Base-by-base conservation (phyloP, 208 protist species). In the Crithidia mellificae region DNA sequence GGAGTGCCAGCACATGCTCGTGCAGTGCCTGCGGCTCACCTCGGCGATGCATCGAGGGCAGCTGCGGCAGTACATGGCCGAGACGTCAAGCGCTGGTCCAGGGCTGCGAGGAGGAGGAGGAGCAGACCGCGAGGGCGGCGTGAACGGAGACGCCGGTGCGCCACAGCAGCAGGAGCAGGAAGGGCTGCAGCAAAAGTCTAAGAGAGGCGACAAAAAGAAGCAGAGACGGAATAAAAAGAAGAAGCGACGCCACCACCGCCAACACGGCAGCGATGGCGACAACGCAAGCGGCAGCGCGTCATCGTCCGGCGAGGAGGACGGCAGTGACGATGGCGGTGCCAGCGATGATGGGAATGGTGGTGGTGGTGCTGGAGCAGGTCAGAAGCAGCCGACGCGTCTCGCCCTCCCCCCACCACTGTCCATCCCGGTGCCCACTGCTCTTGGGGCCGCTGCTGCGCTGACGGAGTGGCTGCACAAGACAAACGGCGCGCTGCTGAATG, bases 1-100 rank as follows among this genome's bases (percentile, higher is more conserved):
- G 17, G 64, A 52, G 39, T 70, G 64, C 14, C 64, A 70, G 20
- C 36, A 49, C 6, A 47, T 68, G 38, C 56, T 74, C 54, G 41
- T 58, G 49, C 63, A 61, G 43, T 54, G 47, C n/a, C 50, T 63
- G 5, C 67, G 55, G 0, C 67, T 51, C 9, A 38, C 36, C 27
- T 52, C 67, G 7, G 17, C 30, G 53, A 54, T 59, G 53, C 64
- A 70, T 51, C 54, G 44, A 17, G 19, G 20, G 32, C 34, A 52
- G 30, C 43, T 70, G 67, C 46, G 52, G 57, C 55, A 30, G 27
- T 46, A 34, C 46, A 32, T 57, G 56, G 24, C 12, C 0, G 67
- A 64, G 15, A 44, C 51, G 51, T 6, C 24, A 27, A 24, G 22
- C n/a, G 36, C 6, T 12, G 44, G 24, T 15, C 15, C n/a, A 17